phyloP scores from a whole-genome alignment of 179 eudicot species.

The Carnegiea gigantea region DNA sequence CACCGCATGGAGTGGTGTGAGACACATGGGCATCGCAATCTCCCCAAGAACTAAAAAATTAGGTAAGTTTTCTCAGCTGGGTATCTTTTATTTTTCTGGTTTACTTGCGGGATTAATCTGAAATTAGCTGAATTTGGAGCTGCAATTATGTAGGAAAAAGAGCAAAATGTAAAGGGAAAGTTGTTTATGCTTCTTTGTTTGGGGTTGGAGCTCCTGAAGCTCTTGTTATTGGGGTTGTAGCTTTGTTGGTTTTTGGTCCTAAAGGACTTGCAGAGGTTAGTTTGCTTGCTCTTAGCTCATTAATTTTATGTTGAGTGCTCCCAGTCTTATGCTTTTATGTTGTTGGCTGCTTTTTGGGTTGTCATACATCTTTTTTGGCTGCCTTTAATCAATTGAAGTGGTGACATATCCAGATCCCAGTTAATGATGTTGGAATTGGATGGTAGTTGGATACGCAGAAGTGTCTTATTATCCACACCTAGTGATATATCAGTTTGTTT shows the following conservation, averaged over 20 bases:
- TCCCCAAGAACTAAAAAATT: conserved; percentile 28
- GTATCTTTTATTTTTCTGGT: not conserved
- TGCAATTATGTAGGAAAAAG: conserved; percentile 48
- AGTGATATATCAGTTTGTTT: not conserved
- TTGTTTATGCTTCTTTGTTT: conserved; percentile 81
- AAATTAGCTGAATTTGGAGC: conserved; percentile 19
- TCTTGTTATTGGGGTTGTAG: conserved; percentile 96
- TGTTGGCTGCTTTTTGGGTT: not conserved
- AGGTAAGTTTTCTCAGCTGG: conserved; percentile 38
- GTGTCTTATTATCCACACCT: not conserved
- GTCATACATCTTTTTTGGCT: not conserved
- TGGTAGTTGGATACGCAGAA: not conserved
- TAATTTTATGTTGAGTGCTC: not conserved
- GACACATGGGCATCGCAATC: conserved; percentile 41
- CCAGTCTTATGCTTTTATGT: not conserved
- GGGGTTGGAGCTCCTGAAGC: conserved; percentile 99
- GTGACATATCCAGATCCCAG: not conserved
- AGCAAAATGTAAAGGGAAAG: conserved; percentile 52
- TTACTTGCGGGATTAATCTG: not conserved
- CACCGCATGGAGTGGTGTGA: conserved; percentile 54
- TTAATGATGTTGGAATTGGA: not conserved
- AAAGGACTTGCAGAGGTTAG: conserved; percentile 97
- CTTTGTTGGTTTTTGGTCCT: conserved; percentile 93
- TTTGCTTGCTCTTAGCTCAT: conserved; percentile 15
- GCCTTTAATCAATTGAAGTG: not conserved